Evolutionary conservation across 352 stramenopile genomes (phyloP), one percentile per base, ranked within the genome.

Genomic region (Phytophthora megakarya): DNA sequence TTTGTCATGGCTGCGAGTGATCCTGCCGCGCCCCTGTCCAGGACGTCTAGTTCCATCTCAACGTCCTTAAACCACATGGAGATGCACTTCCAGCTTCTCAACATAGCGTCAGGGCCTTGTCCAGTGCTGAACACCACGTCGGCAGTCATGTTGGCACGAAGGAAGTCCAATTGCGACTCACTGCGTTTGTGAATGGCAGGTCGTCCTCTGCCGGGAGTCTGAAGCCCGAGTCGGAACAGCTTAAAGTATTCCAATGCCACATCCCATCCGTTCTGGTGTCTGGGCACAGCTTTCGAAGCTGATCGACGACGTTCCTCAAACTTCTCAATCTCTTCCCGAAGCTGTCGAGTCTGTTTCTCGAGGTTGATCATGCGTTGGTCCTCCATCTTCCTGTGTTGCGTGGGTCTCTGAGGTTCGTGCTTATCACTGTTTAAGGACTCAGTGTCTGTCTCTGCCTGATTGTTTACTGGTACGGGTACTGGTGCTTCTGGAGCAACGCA

Each of bases 21-120:
- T 0, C 43, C 61, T 2, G 37, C 44, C 3, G 52, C 26, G 7
- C 45, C 45, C 12, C 37, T 52, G n/a, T 52, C 44, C 26, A 70
- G 18, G 1, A 26, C 40, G 40, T 70, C 46, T 8, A 65, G 11
- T 8, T 59, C 33, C 21, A 65, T 22, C 10, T 60, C 47, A 0
- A 70, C 45, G 15, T 60, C 33, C 40, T 65, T 39, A 37, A 70
- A 70, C 53, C 53, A 70, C 2, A 61, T 33, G 1, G 61, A 65
- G 9, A 65, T 21, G 32, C 61, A 65, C 23, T 40, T 64, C 61
- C 61, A 70, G 23, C 37, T 59, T 26, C 44, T 25, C 18, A 70
- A 37, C 38, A 70, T 40, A 23, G 54, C 54, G 0, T 69, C 45
- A 1, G 44, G 33, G 3, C 61, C 61, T 33, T 57, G 55, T 19